Evolutionary conservation across 805 yeast species (phyloP).

Genomic region (Candida sanyiensis): DNA sequence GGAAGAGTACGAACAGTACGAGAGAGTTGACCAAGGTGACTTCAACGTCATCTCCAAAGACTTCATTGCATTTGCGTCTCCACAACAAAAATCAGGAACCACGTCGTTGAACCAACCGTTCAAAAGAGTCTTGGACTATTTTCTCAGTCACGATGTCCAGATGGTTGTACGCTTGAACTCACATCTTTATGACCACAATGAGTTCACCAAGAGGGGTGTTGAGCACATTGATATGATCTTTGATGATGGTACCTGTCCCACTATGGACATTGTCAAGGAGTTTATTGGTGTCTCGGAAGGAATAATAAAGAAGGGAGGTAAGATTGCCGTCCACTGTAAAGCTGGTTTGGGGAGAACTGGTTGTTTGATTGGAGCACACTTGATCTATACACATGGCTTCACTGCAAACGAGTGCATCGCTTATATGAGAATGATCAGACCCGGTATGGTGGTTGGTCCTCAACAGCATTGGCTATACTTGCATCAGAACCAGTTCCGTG

Average conservation of each 20-base stretch:
- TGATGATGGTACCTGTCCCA: conserved; percentile 98
- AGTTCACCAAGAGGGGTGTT: conserved; percentile 77
- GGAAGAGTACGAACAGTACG: conserved; percentile 92
- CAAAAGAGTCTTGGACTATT: conserved; percentile 73
- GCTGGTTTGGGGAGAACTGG: conserved; percentile 99
- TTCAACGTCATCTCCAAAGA: conserved; percentile 88
- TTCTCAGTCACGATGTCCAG: conserved; percentile 66
- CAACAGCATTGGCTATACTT: conserved; percentile 98
- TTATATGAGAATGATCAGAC: conserved; percentile 91
- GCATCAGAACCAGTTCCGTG: conserved; percentile 93
- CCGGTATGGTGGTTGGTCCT: conserved; percentile 99
- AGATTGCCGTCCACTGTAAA: conserved; percentile 97
- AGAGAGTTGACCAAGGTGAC: conserved; percentile 95
- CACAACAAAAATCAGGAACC: conserved; percentile 57
- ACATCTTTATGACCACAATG: conserved; percentile 78
- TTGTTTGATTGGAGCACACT: conserved; percentile 93
- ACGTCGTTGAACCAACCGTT: conserved; percentile 62
- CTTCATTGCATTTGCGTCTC: conserved; percentile 96
- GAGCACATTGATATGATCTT: conserved; percentile 93
- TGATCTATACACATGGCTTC: conserved; percentile 93
- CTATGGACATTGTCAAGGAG: conserved; percentile 85
- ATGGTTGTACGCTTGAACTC: conserved; percentile 90
- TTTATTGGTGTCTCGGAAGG: conserved; percentile 95
- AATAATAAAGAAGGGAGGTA: conserved; percentile 77
- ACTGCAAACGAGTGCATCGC: conserved; percentile 97